phyloP scores from a whole-genome alignment of 2,329 filamentous ascomycete genomes.

The Cercospora sp. region DNA sequence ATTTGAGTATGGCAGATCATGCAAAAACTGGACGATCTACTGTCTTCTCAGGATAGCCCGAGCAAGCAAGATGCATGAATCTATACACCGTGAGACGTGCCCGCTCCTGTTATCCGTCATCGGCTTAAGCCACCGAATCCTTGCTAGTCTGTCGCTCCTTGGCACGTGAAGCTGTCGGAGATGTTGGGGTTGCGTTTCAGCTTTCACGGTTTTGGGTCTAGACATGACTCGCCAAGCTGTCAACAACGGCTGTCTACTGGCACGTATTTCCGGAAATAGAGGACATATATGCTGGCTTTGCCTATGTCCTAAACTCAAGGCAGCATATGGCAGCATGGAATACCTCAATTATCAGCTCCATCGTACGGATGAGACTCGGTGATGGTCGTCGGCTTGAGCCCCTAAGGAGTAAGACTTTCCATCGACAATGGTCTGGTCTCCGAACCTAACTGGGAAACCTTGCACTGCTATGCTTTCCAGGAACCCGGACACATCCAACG shows the following conservation, averaged over 20 bases:
- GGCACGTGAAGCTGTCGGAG: neutral
- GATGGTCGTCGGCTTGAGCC: neutral
- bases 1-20: neutral
- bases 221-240: conserved; percentile 1
- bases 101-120: conserved; percentile 2
- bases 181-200: neutral
- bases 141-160: neutral
- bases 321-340: neutral
- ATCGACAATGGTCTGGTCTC: neutral
- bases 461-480: neutral
- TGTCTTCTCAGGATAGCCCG: neutral
- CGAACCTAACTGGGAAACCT: neutral
- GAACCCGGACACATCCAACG: neutral
- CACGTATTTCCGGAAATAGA: neutral
- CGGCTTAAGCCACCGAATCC: neutral
- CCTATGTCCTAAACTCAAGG: neutral
- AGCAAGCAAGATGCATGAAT: conserved; percentile 3
- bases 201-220: neutral
- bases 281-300: neutral
- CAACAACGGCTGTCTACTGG: neutral
- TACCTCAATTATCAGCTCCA: neutral
- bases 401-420: neutral
- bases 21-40: conserved; percentile 1
- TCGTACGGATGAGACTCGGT: neutral
- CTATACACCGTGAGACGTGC: neutral